Percentiles rank a stretch among this genome's conserved stretches.
These are phyloP conservation scores for Schwanniomyces etchellsii DNA, from an alignment of 1,139 yeast genomes.

Conservation along the genomic window DNA sequence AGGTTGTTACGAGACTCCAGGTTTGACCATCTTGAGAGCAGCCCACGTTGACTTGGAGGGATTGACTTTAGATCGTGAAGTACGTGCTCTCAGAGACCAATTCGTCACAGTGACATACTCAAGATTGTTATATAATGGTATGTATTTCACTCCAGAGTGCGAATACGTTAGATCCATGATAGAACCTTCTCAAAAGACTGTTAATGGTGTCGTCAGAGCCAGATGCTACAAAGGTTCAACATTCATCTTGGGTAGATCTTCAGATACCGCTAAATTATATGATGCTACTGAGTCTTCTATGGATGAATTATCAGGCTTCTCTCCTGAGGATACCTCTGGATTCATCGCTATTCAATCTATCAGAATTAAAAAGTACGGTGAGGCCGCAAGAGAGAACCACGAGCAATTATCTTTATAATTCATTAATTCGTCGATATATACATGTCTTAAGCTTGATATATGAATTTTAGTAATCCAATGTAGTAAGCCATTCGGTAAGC, in stretches of 20 bases:
- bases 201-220: conserved; percentile 93
- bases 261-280: conserved; percentile 90
- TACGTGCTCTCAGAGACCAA: conserved; percentile 91
- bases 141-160: conserved; percentile 97
- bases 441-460: no score
- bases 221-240: conserved; percentile 89
- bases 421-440: background rate
- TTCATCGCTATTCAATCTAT: conserved; percentile 97
- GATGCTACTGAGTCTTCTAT: conserved; percentile 97
- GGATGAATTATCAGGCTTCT: conserved; percentile 98
- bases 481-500: conserved; percentile 15
- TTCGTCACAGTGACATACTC: conserved; percentile 93
- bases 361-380: conserved; percentile 97
- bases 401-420: conserved; percentile 40
- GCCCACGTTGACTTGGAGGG: conserved; percentile 98
- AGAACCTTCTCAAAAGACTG: conserved; percentile 88
- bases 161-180: conserved; percentile 93
- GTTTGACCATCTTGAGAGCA: conserved; percentile 86
- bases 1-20: conserved; percentile 99
- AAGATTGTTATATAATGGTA: conserved; percentile 89
- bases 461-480: no score
- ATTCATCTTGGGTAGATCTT: conserved; percentile 84
- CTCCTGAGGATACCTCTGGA: conserved; percentile 95
- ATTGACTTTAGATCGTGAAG: conserved; percentile 94
- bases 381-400: conserved; percentile 80